Evolutionary conservation across 2,329 filamentous ascomycete genomes (phyloP).

Genomic region (Chlorencoelia australis): DNA sequence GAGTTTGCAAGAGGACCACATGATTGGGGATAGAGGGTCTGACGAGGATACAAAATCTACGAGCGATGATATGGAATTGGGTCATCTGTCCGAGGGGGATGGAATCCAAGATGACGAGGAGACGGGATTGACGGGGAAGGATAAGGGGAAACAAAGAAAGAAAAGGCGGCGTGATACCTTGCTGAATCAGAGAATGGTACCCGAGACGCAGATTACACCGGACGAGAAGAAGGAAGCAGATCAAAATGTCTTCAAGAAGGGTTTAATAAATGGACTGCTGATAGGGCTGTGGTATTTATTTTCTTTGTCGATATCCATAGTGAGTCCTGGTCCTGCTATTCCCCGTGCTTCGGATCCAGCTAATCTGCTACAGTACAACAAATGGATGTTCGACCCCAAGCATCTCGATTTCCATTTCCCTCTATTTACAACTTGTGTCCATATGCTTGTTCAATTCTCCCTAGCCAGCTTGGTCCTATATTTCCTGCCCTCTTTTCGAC

Average conservation of each 20-base stretch:
- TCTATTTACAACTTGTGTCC: constrained; percentile 86
- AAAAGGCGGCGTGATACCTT: constrained; percentile 57
- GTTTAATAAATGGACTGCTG: constrained; percentile 67
- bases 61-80: constrained; percentile 46
- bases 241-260: constrained; percentile 56
- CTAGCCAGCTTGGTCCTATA: constrained; percentile 71
- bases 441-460: constrained; percentile 91
- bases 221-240: constrained; percentile 70
- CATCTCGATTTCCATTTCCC: constrained; percentile 88
- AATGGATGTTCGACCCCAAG: constrained; percentile 94
- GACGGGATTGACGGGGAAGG: constrained; percentile 68
- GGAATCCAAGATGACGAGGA: constrained; percentile 80
- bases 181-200: constrained; percentile 59
- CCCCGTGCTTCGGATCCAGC: background rate
- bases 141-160: constrained; percentile 57
- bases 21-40: constrained; percentile 10
- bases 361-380: constrained; percentile 66
- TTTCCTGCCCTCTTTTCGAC: constrained; percentile 73
- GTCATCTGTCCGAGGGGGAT: constrained; percentile 55
- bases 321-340: constrained; percentile 36
- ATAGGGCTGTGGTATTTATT: constrained; percentile 85
- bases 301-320: constrained; percentile 83
- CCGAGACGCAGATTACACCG: constrained; percentile 49
- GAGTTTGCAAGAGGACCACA: constrained; percentile 14
- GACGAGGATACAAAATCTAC: constrained; percentile 22